phyloP scores from a whole-genome alignment of 1,139 yeast species.

The Meyerozyma smithsonii region DNA sequence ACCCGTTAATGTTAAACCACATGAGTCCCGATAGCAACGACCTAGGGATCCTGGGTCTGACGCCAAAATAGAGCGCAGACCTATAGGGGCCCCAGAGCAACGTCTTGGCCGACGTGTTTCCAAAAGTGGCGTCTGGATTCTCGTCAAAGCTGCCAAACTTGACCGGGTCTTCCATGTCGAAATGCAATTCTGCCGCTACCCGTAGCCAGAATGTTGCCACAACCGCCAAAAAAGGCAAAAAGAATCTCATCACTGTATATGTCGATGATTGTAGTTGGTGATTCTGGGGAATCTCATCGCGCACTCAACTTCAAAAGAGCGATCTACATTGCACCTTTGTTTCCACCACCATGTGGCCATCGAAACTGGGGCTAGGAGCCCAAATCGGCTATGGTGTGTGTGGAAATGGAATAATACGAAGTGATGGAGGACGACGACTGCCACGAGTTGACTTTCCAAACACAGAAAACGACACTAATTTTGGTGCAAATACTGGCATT shows the following conservation, averaged over 20 bases:
- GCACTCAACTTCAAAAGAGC: background rate
- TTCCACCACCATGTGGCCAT: slow-evolving; percentile 20
- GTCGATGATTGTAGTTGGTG: background rate
- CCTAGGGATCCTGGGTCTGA: slow-evolving; percentile 75
- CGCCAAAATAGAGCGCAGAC: slow-evolving; percentile 79
- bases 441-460: background rate
- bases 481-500: background rate
- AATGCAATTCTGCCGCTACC: background rate
- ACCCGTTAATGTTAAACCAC: slow-evolving; percentile 77
- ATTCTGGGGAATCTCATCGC: background rate
- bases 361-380: slow-evolving; percentile 17
- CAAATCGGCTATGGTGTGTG: slow-evolving; percentile 22
- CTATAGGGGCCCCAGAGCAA: slow-evolving; percentile 89
- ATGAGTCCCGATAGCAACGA: slow-evolving; percentile 78
- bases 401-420: slow-evolving; percentile 13
- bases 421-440: background rate
- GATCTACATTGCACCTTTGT: background rate
- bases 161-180: background rate
- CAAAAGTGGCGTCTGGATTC: slow-evolving; percentile 4
- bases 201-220: slow-evolving; percentile 2
- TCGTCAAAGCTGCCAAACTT: slow-evolving; percentile 1
- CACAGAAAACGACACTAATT: background rate
- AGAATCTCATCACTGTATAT: background rate
- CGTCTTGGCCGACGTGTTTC: slow-evolving; percentile 12
- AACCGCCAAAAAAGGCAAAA: background rate